Evolutionary conservation across 2,329 filamentous ascomycete species (phyloP).

Genomic region (Talaromyces amestolkiae): DNA sequence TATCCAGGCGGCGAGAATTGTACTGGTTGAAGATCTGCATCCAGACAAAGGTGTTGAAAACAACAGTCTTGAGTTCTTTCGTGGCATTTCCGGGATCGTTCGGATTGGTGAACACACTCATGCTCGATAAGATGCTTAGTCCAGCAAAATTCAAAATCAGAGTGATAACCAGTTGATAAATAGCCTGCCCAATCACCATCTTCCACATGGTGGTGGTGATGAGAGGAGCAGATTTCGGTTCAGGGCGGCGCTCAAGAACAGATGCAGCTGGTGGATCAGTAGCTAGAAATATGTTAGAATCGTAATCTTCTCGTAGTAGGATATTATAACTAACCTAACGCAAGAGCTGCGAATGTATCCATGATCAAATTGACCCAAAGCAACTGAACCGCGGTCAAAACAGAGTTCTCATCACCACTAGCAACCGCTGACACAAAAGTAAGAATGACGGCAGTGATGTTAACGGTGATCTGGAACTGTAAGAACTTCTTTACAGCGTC

Average conservation of each 20-base stretch:
- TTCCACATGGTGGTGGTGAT: slow-evolving; percentile 50
- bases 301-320: neutral
- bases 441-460: slow-evolving; percentile 65
- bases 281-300: slow-evolving; percentile 34
- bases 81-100: slow-evolving; percentile 21
- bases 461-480: slow-evolving; percentile 53
- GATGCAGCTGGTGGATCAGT: slow-evolving; percentile 60
- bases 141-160: slow-evolving; percentile 48
- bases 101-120: slow-evolving; percentile 32
- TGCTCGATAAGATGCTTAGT: slow-evolving; percentile 35
- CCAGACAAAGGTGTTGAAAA: slow-evolving; percentile 49
- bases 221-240: slow-evolving; percentile 46
- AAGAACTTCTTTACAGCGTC: slow-evolving; percentile 75
- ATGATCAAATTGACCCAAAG: slow-evolving; percentile 70
- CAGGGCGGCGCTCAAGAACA: slow-evolving; percentile 55
- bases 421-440: slow-evolving; percentile 65
- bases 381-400: slow-evolving; percentile 65
- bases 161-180: slow-evolving; percentile 44
- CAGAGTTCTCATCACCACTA: slow-evolving; percentile 54
- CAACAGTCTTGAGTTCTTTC: slow-evolving; percentile 35
- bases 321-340: slow-evolving; percentile 39
- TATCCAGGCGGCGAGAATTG: slow-evolving; percentile 47
- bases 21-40: slow-evolving; percentile 53
- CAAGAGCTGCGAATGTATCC: slow-evolving; percentile 66
- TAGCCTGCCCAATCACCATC: slow-evolving; percentile 46